Evolutionary conservation across 805 yeast species (phyloP).

Genomic region (Maudiozyma barnettii): DNA sequence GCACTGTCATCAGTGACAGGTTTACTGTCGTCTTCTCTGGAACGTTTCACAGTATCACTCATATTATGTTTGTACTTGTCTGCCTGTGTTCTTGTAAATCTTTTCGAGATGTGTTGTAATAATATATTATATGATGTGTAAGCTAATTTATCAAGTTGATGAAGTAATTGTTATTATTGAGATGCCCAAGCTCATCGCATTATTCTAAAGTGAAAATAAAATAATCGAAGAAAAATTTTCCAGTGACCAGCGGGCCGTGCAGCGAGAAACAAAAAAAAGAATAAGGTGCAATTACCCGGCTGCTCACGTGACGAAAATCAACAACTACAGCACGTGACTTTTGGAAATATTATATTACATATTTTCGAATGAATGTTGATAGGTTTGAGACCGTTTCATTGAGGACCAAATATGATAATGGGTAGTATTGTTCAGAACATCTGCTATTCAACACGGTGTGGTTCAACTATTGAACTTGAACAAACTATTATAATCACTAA

Average conservation of each 20-base stretch:
- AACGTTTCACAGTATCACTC: constrained; percentile 10
- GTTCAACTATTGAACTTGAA: too few relatives aligned
- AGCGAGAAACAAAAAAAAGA: neutral
- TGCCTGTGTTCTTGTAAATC: too few relatives aligned
- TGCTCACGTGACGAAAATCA: neutral
- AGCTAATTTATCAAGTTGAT: neutral
- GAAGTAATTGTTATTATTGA: neutral
- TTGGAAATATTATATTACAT: too few relatives aligned
- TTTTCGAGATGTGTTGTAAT: too few relatives aligned
- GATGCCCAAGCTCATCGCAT: constrained; percentile 15
- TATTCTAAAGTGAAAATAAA: constrained; percentile 4
- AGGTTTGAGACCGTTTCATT: too few relatives aligned
- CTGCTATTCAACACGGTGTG: too few relatives aligned
- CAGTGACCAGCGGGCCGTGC: too few relatives aligned
- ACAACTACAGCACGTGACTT: neutral
- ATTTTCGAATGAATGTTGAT: too few relatives aligned
- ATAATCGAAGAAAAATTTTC: constrained; percentile 3
- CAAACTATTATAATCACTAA: too few relatives aligned
- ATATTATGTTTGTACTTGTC: neutral
- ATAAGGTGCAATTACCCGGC: neutral
- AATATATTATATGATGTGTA: too few relatives aligned
- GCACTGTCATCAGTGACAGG: constrained; percentile 7
- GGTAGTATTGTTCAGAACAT: too few relatives aligned
- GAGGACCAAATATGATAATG: too few relatives aligned
- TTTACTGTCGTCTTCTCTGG: constrained; percentile 9